Conservation (phyloP, 2,329 filamentous ascomycete genomes). For the Pseudocercospora crystallina region DNA sequence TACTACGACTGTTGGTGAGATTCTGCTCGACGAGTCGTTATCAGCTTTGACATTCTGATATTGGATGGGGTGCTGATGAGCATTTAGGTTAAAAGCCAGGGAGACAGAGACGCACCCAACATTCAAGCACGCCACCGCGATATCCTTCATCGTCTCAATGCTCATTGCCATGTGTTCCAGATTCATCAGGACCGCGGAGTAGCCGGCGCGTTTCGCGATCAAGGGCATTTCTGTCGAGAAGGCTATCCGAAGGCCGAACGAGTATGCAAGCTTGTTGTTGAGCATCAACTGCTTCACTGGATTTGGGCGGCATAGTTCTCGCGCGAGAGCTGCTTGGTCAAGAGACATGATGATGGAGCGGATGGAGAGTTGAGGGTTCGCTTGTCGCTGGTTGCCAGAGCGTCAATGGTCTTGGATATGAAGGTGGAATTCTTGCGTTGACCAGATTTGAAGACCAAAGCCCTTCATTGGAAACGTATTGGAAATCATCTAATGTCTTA, state of each 20-base stretch:
- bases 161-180: constrained; percentile 14
- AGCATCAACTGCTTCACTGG: constrained; percentile 11
- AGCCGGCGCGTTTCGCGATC: constrained; percentile 12
- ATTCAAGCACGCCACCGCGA: constrained; percentile 13
- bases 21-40: neutral
- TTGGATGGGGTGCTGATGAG: no score
- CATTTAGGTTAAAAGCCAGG: neutral
- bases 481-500: no score
- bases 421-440: no score
- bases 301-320: constrained; percentile 15
- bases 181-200: constrained; percentile 13
- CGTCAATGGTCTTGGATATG: no score
- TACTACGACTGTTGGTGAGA: constrained; percentile 14
- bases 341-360: no score
- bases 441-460: no score
- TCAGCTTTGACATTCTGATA: no score
- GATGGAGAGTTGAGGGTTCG: no score
- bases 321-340: constrained; percentile 5
- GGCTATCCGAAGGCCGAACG: constrained; percentile 12
- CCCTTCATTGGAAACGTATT: no score
- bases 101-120: constrained; percentile 1
- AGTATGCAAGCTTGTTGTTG: constrained; percentile 13
- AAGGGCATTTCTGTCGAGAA: constrained; percentile 15
- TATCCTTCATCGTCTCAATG: constrained; percentile 15
- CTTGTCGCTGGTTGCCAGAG: no score